phyloP scores from a whole-genome alignment of 2,329 filamentous ascomycete genomes.

The Atkinsonella hypoxylon region DNA sequence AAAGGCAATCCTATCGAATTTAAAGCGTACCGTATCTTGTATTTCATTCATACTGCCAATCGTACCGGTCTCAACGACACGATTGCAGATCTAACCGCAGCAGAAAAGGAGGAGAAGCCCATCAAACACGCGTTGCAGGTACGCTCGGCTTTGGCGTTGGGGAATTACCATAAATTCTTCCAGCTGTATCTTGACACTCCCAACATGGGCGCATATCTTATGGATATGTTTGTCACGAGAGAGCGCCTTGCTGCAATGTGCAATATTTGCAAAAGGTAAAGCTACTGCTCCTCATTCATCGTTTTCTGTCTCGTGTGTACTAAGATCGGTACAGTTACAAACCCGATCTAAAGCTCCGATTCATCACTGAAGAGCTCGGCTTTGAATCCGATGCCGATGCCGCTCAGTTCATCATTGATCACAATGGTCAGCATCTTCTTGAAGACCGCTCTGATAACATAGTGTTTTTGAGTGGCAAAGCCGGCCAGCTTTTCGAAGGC shows the following conservation, averaged over 20 bases:
- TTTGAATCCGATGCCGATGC: slow-evolving; percentile 90
- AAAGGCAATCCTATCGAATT: slow-evolving; percentile 91
- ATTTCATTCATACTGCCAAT: slow-evolving; percentile 98
- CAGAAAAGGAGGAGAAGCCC: slow-evolving; percentile 78
- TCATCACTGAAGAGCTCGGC: slow-evolving; percentile 88
- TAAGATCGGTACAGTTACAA: slow-evolving; percentile 59
- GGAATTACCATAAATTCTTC: slow-evolving; percentile 98
- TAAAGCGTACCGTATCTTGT: slow-evolving; percentile 98
- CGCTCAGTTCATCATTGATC: slow-evolving; percentile 77
- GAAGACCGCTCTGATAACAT: slow-evolving; percentile 66
- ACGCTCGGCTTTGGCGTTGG: slow-evolving; percentile 79
- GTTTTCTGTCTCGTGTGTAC: not conserved
- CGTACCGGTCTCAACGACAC: slow-evolving; percentile 96
- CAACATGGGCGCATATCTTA: slow-evolving; percentile 94
- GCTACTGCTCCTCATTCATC: not conserved
- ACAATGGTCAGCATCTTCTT: slow-evolving; percentile 64
- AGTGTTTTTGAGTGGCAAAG: slow-evolving; percentile 63
- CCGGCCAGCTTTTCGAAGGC: slow-evolving; percentile 58
- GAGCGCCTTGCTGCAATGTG: slow-evolving; percentile 85
- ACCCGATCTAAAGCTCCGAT: slow-evolving; percentile 75
- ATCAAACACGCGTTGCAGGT: slow-evolving; percentile 89
- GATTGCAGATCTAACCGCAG: slow-evolving; percentile 93
- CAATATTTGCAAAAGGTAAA: slow-evolving; percentile 85
- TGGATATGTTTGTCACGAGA: slow-evolving; percentile 97
- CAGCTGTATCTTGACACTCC: slow-evolving; percentile 87